Percentiles rank a stretch among this genome's conserved stretches.
phyloP scores from a whole-genome alignment of 495 filamentous ascomycete species.

The Collariella sp. region DNA sequence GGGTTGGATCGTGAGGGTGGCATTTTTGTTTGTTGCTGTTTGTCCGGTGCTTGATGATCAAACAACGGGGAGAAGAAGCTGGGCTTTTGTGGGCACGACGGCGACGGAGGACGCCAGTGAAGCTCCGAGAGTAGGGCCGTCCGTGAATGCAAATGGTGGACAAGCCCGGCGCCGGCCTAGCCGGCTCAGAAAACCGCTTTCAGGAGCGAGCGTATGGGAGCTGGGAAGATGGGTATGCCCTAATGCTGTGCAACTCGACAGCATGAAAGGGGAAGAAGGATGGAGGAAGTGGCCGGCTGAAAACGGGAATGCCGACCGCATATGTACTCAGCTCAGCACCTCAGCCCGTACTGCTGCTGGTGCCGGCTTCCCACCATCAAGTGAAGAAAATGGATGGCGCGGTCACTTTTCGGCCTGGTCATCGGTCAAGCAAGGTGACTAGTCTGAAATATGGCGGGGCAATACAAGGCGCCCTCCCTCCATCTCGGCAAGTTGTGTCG shows the following conservation, averaged over 20 bases:
- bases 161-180: constrained; percentile 22
- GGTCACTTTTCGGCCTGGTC: constrained; percentile 4
- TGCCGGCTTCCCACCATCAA: not conserved
- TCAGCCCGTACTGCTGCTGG: not conserved
- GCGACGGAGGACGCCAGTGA: not conserved
- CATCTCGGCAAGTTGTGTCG: not conserved
- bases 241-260: constrained; percentile 13
- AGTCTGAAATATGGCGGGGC: constrained; percentile 17
- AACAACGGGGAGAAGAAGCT: not conserved
- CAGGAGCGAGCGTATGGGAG: constrained; percentile 14
- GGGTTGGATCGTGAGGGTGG: not conserved
- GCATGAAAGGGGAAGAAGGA: constrained; percentile 5
- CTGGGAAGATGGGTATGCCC: not conserved
- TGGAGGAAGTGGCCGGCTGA: constrained; percentile 8
- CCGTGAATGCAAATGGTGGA: not conserved
- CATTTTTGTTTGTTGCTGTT: constrained; percentile 7
- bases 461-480: constrained; percentile 14
- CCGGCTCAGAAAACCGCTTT: constrained; percentile 25
- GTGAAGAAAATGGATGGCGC: not conserved
- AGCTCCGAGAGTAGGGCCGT: not conserved
- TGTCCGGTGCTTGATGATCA: not conserved
- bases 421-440: constrained; percentile 12
- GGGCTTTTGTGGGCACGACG: not conserved
- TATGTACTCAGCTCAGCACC: constrained; percentile 8
- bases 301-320: constrained; percentile 7